Conservation (phyloP, 495 filamentous ascomycete genomes). For the Aspergillus taichungensis region DNA sequence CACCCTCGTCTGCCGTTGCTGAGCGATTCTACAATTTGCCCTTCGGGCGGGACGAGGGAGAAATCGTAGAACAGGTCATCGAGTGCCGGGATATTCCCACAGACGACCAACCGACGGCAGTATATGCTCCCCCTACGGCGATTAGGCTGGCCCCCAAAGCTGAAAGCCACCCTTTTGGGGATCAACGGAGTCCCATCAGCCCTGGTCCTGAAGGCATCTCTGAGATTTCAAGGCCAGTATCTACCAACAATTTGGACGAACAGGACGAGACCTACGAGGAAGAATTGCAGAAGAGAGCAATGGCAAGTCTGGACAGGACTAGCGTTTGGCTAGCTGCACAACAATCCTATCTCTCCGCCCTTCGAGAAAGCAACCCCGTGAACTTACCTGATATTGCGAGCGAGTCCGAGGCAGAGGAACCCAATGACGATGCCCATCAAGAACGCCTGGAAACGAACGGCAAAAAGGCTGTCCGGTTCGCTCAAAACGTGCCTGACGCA, state of each 20-base stretch:
- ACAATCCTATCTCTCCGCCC: conserved; percentile 61
- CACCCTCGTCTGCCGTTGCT: conserved; percentile 68
- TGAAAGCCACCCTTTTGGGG: conserved; percentile 11
- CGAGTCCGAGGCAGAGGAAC: conserved; percentile 11
- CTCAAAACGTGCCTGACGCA: conserved; percentile 40
- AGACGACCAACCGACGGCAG: conserved; percentile 36
- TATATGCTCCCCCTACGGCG: conserved; percentile 55
- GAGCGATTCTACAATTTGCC: conserved; percentile 78
- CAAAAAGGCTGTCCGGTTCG: conserved; percentile 74
- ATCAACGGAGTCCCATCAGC: conserved; percentile 25
- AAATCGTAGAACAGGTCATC: conserved; percentile 59
- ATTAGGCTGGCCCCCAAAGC: conserved; percentile 26
- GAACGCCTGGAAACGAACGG: conserved; percentile 20
- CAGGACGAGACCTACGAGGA: conserved; percentile 62
- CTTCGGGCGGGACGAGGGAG: conserved; percentile 45
- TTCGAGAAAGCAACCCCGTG: conserved; percentile 55
- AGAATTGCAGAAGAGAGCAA: conserved; percentile 54
- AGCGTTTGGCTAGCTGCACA: conserved; percentile 75
- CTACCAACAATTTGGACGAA: conserved; percentile 41
- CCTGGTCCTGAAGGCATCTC: conserved; percentile 23
- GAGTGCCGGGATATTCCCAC: conserved; percentile 46
- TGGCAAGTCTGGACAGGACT: conserved; percentile 69
- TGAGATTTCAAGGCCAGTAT: conserved; percentile 24
- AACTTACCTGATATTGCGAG: conserved; percentile 32
- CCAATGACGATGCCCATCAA: conserved; percentile 7